Evolutionary conservation across 192 early-diverging fungal species (phyloP).

Genomic region (Backusella sp.): DNA sequence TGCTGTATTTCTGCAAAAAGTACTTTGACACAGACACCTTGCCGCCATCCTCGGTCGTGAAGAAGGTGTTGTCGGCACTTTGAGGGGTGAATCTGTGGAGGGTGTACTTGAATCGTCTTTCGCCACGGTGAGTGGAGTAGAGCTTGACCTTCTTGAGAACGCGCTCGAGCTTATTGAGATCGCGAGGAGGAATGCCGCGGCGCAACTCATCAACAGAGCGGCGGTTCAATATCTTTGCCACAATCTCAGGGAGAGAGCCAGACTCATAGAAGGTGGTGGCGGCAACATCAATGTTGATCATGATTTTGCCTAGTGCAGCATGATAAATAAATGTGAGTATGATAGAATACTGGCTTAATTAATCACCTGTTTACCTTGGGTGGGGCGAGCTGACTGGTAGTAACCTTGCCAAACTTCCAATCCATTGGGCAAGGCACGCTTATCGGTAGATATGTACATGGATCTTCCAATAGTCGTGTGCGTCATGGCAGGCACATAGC

Average conservation of each 20-base stretch:
- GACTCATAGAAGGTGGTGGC: conserved; percentile 69
- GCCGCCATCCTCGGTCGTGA: conserved; percentile 53
- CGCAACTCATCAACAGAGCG: conserved; percentile 49
- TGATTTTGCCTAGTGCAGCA: conserved; percentile 41
- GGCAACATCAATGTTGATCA: conserved; percentile 72
- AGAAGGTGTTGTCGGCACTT: conserved; percentile 67
- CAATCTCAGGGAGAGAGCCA: conserved; percentile 69
- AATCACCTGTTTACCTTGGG: conserved; percentile 43
- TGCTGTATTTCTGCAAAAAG: conserved; percentile 72
- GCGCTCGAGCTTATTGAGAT: conserved; percentile 47
- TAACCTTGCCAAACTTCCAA: conserved; percentile 93
- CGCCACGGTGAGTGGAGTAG: conserved; percentile 59
- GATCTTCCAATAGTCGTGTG: conserved; percentile 83
- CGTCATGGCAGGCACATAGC: conserved; percentile 71
- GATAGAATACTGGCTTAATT: too few relatives aligned
- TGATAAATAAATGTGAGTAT: too few relatives aligned
- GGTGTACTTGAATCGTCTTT: conserved; percentile 71
- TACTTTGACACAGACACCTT: conserved; percentile 75
- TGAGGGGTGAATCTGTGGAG: conserved; percentile 64
- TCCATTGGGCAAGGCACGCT: conserved; percentile 57
- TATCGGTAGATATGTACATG: conserved; percentile 79
- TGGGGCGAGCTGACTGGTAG: conserved; percentile 83
- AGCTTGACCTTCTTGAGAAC: conserved; percentile 51
- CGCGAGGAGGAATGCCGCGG: conserved; percentile 41
- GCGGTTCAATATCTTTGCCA: conserved; percentile 61